Evolutionary conservation across 257 asterid genomes (phyloP).

Genomic region (Plantago ovata): DNA sequence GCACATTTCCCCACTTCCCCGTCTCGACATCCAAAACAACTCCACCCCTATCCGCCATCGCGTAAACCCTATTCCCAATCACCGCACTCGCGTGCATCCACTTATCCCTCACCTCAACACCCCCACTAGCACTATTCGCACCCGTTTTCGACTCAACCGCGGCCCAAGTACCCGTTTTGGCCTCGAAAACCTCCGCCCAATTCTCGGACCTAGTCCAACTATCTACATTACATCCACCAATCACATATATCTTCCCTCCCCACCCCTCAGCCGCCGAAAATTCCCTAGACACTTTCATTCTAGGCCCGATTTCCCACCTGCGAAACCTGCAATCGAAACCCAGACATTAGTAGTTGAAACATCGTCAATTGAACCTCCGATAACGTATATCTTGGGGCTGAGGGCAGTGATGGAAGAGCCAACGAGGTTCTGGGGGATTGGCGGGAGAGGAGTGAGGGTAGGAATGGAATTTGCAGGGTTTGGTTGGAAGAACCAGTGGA

Average conservation of each 20-base stretch:
- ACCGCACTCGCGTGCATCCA: constrained; percentile 97
- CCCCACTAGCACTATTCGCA: constrained; percentile 38
- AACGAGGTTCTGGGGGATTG: constrained; percentile 49
- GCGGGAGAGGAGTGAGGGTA: constrained; percentile 40
- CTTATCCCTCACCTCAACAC: constrained; percentile 66
- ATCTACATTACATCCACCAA: constrained; percentile 90
- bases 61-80: constrained; percentile 54
- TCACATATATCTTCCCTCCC: constrained; percentile 56
- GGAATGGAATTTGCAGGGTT: constrained; percentile 25
- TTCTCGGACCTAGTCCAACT: constrained; percentile 67
- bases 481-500: constrained; percentile 57
- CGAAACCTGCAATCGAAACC: constrained; percentile 76
- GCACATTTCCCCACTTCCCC: constrained; percentile 67
- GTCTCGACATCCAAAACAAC: constrained; percentile 58
- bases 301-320: constrained; percentile 70
- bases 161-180: constrained; percentile 42
- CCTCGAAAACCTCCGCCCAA: constrained; percentile 87
- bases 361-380: constrained; percentile 76
- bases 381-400: constrained; percentile 58
- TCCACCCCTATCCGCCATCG: constrained; percentile 96
- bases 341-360: constrained; percentile 51
- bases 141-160: constrained; percentile 32
- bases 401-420: constrained; percentile 63
- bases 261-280: constrained; percentile 71
- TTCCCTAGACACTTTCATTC: constrained; percentile 66